Percentiles rank a stretch among this genome's conserved stretches.
Conservation (phyloP, 352 stramenopile genomes). For the Globisporangium okanoganense region DNA sequence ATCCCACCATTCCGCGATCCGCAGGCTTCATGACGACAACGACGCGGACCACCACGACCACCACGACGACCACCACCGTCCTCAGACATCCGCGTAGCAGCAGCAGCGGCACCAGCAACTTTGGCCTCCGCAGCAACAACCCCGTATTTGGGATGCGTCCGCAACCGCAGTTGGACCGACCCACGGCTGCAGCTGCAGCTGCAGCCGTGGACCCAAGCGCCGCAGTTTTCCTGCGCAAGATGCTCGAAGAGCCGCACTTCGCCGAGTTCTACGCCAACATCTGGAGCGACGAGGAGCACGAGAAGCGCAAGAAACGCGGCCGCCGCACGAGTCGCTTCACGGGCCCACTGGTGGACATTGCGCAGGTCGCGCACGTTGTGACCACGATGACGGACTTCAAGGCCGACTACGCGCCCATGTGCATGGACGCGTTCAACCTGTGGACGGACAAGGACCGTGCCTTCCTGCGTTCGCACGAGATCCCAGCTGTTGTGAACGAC, state of each 20-base stretch:
- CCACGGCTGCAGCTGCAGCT: not conserved
- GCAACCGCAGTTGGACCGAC: not conserved
- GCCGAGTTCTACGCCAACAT: conserved; percentile 66
- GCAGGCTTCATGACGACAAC: conserved; percentile 23
- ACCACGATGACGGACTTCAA: conserved; percentile 68
- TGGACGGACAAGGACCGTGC: conserved; percentile 37
- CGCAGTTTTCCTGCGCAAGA: conserved; percentile 14
- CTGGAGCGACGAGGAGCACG: conserved; percentile 37
- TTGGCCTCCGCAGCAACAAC: not conserved
- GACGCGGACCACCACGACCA: conserved; percentile 18
- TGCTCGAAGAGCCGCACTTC: conserved; percentile 34
- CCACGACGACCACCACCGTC: conserved; percentile 22
- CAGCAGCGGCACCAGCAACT: not conserved
- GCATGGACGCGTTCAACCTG: conserved; percentile 40
- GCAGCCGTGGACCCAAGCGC: not conserved
- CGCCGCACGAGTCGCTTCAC: conserved; percentile 9
- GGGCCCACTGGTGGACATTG: conserved; percentile 55
- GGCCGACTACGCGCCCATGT: conserved; percentile 46
- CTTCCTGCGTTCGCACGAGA: conserved; percentile 8
- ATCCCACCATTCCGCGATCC: conserved; percentile 24
- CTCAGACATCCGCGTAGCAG: not conserved
- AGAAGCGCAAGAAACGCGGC: conserved; percentile 32
- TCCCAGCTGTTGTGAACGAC: not conserved
- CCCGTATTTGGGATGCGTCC: not conserved
- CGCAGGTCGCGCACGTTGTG: conserved; percentile 68